These are phyloP conservation scores for Boletus bicolor DNA, from an alignment of 768 basidiomycete species.

Conservation along the genomic window DNA sequence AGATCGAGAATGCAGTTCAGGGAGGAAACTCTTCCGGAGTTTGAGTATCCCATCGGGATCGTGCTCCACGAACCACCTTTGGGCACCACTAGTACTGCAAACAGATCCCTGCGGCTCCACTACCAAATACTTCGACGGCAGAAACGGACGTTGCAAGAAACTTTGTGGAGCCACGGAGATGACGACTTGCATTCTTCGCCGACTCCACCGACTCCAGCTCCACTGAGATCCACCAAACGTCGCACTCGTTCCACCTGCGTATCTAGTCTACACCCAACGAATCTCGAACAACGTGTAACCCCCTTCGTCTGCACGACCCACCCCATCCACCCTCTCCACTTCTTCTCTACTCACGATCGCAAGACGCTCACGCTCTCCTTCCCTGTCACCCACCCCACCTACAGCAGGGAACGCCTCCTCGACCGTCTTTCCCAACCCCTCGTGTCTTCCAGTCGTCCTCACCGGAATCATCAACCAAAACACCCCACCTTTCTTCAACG, in stretches of 20 bases:
- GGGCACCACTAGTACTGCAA: too few relatives aligned
- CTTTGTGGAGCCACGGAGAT: not conserved
- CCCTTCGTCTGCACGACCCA: slow-evolving; percentile 67
- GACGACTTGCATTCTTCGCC: not conserved
- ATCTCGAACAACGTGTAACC: slow-evolving; percentile 70
- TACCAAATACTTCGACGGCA: not conserved
- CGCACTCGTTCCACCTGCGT: too few relatives aligned
- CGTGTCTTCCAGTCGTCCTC: slow-evolving; percentile 61
- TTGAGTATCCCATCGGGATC: too few relatives aligned
- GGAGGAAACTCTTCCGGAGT: not conserved
- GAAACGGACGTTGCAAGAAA: not conserved
- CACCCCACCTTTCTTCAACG: slow-evolving; percentile 45
- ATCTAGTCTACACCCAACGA: slow-evolving; percentile 42
- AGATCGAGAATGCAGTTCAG: not conserved
- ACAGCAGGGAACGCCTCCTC: slow-evolving; percentile 46
- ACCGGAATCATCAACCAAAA: slow-evolving; percentile 76
- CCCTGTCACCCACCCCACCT: not conserved
- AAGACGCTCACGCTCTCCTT: slow-evolving; percentile 29
- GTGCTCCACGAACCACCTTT: not conserved
- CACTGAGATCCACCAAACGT: not conserved
- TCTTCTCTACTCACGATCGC: slow-evolving; percentile 47
- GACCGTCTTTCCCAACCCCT: slow-evolving; percentile 55
- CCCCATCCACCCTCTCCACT: slow-evolving; percentile 47
- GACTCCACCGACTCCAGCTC: not conserved
- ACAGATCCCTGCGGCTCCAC: not conserved